These are phyloP conservation scores for Podospora comata DNA, from an alignment of 495 filamentous ascomycete species.

Conservation along the genomic window DNA sequence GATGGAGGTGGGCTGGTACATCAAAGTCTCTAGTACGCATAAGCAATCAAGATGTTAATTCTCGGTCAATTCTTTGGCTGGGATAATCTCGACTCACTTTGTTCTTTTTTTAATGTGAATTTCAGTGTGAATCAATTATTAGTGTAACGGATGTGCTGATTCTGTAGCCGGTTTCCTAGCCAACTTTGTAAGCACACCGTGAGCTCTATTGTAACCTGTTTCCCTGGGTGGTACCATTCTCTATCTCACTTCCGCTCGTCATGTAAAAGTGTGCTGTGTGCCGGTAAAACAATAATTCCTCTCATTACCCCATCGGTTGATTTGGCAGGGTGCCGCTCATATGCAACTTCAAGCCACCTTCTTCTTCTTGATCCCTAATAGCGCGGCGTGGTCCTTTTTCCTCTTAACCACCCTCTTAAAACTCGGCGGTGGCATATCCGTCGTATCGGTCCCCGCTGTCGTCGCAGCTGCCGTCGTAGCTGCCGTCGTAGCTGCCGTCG, in stretches of 20 bases:
- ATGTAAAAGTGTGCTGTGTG: neutral
- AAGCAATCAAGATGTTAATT: neutral
- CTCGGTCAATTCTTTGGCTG: neutral
- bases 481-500: conserved; percentile 22
- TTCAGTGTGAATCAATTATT: too few species aligned
- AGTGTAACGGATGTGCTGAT: too few species aligned
- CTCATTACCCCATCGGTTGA: neutral
- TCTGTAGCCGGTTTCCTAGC: too few species aligned
- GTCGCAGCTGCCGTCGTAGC: conserved; percentile 29
- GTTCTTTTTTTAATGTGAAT: neutral
- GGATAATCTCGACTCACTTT: neutral
- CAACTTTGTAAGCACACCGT: too few species aligned
- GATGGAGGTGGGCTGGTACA: neutral
- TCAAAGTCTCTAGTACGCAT: neutral
- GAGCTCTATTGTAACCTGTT: neutral
- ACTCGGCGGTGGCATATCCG: conserved; percentile 54
- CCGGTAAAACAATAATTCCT: neutral
- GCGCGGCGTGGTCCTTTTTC: conserved; percentile 70
- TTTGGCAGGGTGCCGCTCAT: neutral
- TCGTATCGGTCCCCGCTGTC: conserved; percentile 23
- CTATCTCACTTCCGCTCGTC: neutral
- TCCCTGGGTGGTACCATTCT: neutral
- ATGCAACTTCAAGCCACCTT: conserved; percentile 25
- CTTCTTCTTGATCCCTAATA: conserved; percentile 92
- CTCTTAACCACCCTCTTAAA: conserved; percentile 79